phyloP scores from a whole-genome alignment of 768 basidiomycete species.

The Chiua virens region DNA sequence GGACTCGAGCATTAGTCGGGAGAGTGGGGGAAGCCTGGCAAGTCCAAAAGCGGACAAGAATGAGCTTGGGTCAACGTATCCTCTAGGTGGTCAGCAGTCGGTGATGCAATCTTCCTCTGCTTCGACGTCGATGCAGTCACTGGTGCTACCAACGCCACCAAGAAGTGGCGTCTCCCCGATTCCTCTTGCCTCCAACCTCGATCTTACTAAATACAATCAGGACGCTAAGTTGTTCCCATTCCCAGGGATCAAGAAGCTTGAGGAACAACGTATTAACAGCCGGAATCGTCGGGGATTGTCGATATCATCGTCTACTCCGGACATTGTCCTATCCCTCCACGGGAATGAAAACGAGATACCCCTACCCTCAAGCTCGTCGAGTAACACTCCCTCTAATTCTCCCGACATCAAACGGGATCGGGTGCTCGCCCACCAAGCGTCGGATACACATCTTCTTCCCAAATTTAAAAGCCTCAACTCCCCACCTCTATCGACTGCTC shows the following conservation, averaged over 20 bases:
- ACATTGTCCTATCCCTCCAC: slow-evolving; percentile 44
- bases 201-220: slow-evolving; percentile 66
- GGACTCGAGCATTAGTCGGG: slow-evolving; percentile 71
- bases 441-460: slow-evolving; percentile 62
- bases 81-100: slow-evolving; percentile 51
- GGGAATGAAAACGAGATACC: slow-evolving; percentile 45
- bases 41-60: slow-evolving; percentile 60
- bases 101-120: slow-evolving; percentile 65
- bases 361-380: slow-evolving; percentile 48
- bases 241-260: slow-evolving; percentile 79
- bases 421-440: slow-evolving; percentile 65
- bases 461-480: slow-evolving; percentile 48
- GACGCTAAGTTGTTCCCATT: slow-evolving; percentile 84
- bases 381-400: slow-evolving; percentile 48
- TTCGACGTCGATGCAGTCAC: slow-evolving; percentile 59
- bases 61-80: slow-evolving; percentile 38
- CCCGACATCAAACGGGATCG: slow-evolving; percentile 57
- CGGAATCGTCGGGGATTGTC: slow-evolving; percentile 54
- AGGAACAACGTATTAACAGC: slow-evolving; percentile 60
- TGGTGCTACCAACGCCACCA: slow-evolving; percentile 53
- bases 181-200: slow-evolving; percentile 68
- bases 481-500: slow-evolving; percentile 40
- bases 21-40: slow-evolving; percentile 71
- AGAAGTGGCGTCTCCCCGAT: slow-evolving; percentile 73
- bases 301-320: slow-evolving; percentile 49